phyloP scores from a whole-genome alignment of 2,329 filamentous ascomycete species.

The Hymenoscyphus fructigenus region DNA sequence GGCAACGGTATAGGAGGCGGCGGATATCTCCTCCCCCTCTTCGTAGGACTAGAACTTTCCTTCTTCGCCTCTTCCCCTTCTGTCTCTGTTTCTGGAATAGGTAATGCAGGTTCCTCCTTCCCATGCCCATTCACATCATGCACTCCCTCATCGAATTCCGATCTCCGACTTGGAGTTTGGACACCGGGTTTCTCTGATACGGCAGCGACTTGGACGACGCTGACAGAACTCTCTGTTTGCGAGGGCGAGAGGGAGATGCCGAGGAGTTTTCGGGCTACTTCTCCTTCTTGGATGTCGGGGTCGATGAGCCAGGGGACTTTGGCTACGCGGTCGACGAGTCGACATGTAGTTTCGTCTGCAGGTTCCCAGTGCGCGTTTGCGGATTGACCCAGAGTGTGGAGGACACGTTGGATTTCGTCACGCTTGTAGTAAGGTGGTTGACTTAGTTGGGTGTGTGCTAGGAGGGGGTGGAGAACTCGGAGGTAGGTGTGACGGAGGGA shows the following conservation, averaged over 20 bases:
- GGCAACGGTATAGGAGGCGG: slow-evolving; percentile 30
- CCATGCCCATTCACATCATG: slow-evolving; percentile 22
- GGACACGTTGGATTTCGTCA: slow-evolving; percentile 74
- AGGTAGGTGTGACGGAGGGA: slow-evolving; percentile 89
- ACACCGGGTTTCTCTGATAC: slow-evolving; percentile 81
- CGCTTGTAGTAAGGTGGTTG: slow-evolving; percentile 89
- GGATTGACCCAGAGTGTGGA: slow-evolving; percentile 68
- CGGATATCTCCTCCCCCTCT: slow-evolving; percentile 26
- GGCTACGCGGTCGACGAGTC: slow-evolving; percentile 73
- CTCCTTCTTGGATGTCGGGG: slow-evolving; percentile 41
- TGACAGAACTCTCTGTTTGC: slow-evolving; percentile 70
- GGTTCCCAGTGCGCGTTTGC: slow-evolving; percentile 75
- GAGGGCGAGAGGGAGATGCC: slow-evolving; percentile 68
- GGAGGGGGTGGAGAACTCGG: slow-evolving; percentile 83
- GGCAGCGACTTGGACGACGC: slow-evolving; percentile 74
- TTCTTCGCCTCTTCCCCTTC: slow-evolving; percentile 14
- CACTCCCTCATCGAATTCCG: slow-evolving; percentile 31
- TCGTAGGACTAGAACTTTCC: slow-evolving; percentile 24
- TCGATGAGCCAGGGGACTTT: slow-evolving; percentile 67
- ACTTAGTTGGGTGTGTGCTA: slow-evolving; percentile 88
- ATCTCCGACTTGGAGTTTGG: slow-evolving; percentile 70
- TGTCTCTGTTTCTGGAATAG: slow-evolving; percentile 6
- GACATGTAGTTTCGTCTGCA: slow-evolving; percentile 75
- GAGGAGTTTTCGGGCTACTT: slow-evolving; percentile 58
- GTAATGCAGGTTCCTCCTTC: slow-evolving; percentile 12